Evolutionary conservation across 768 basidiomycete species (phyloP), one percentile per base, ranked within the genome.

Genomic region (Termitomyces sp.): DNA sequence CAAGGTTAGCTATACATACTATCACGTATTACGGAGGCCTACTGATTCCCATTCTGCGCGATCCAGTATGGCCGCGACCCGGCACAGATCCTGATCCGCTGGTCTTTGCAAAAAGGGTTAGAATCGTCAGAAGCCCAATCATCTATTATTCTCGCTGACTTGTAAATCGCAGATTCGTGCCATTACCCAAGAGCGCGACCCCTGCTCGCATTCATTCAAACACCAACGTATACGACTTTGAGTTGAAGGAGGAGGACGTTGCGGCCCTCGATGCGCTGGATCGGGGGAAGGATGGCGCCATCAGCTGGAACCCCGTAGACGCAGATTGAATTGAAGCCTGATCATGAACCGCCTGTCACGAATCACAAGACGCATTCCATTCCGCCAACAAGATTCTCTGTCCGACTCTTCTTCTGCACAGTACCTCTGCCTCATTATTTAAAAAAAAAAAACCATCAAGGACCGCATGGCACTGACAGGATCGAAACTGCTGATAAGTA

Each of bases 221-320:
- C 61, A 71, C 83, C 1, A 68, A 88, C 25, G 66, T 96, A 0
- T 95, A 82, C 58, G 85, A 90, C 64, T 95, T 95, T 62, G 81
- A 82, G 52, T 73, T 97, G 21, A 68, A 67, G 46, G 67, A 69
- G 23, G 84, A 83, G 43, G 92, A 94, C 53, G 82, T 96, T 76
- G 62, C 63, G 1, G 69, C 67, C 27, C 72, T 97, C 12, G 84
- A 94, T 66, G 74, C 68, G 0, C 74, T 96, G 1, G 92, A 96
- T 66, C 71, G 75, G 49, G 94, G 90, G 0, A 78, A 84, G 50
- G 79, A 75, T 0, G 93, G 93, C 2, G 83, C 87, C 0, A 71
- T 89, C 43, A 86, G 81, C 59, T 96, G 93, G 94, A 92, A 96
- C 64, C 91, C 92, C 6, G 80, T 93, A 30, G 77, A 89, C 61